Evolutionary conservation across 2,329 filamentous ascomycete species (phyloP).

Genomic region (Salinomyces thailandicus): DNA sequence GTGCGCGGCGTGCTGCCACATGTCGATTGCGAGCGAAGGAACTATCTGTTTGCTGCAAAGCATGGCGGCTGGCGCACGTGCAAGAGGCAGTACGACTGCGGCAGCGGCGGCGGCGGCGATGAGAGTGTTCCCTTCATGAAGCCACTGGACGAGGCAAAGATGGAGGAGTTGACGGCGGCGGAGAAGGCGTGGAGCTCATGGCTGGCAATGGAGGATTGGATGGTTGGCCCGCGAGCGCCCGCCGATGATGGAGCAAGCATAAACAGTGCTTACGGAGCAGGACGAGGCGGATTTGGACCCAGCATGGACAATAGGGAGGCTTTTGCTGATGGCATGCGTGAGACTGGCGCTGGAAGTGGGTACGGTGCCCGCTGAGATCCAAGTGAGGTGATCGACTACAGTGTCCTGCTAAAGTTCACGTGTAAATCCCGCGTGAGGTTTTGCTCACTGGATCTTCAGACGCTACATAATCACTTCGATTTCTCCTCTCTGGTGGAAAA

Average conservation of each 20-base stretch:
- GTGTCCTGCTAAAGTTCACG: no score
- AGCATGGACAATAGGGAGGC: background rate
- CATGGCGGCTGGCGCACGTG: constrained; percentile 81
- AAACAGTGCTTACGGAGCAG: background rate
- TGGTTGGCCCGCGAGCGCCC: constrained; percentile 44
- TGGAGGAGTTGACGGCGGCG: constrained; percentile 70
- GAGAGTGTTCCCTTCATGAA: constrained; percentile 81
- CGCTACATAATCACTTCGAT: no score
- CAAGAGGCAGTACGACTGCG: constrained; percentile 83
- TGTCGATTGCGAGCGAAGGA: constrained; percentile 80
- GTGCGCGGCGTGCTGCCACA: constrained; percentile 64
- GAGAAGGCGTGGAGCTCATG: constrained; percentile 88
- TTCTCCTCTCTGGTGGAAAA: no score
- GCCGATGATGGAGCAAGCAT: constrained; percentile 1
- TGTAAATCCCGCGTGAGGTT: no score
- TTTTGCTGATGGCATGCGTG: background rate
- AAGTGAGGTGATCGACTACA: no score
- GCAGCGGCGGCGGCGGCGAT: constrained; percentile 46
- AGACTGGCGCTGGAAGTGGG: background rate
- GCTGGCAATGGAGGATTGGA: constrained; percentile 97
- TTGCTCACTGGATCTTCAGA: no score
- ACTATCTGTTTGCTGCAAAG: constrained; percentile 92
- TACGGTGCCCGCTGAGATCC: no score
- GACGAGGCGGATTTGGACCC: background rate
- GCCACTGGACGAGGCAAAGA: constrained; percentile 59